phyloP scores from a whole-genome alignment of 805 yeast species.

The Yarrowia alimentaria region DNA sequence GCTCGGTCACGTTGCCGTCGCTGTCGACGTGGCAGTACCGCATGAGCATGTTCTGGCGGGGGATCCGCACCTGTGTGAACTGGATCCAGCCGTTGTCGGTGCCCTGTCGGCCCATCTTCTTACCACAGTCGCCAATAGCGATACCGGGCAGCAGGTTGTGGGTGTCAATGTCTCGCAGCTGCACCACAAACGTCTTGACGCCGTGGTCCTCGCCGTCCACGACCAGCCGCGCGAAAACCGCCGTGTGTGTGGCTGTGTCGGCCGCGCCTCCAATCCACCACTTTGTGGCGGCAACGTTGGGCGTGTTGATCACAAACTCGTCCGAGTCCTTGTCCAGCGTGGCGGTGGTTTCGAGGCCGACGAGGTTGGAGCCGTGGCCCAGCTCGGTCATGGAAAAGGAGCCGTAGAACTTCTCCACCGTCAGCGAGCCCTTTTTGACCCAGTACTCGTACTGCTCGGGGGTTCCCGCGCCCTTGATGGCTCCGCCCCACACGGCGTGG shows the following conservation, averaged over 20 bases:
- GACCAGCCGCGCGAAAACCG: conserved; percentile 76
- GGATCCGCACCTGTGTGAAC: conserved; percentile 76
- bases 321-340: conserved; percentile 65
- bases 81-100: conserved; percentile 97
- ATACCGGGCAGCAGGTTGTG: conserved; percentile 77
- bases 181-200: conserved; percentile 87
- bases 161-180: conserved; percentile 64
- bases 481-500: conserved; percentile 74
- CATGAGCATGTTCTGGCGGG: conserved; percentile 76
- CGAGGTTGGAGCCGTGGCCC: conserved; percentile 91
- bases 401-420: conserved; percentile 52
- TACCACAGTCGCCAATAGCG: conserved; percentile 85
- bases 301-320: conserved; percentile 75
- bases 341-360: conserved; percentile 89
- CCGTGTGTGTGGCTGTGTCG: conserved; percentile 82
- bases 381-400: conserved; percentile 92
- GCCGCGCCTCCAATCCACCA: conserved; percentile 99
- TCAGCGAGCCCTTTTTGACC: conserved; percentile 55
- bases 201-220: conserved; percentile 84
- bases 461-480: conserved; percentile 85
- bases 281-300: conserved; percentile 87
- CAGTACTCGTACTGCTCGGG: conserved; percentile 78
- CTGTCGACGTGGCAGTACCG: conserved; percentile 68
- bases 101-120: conserved; percentile 94
- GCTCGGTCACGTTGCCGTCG: conserved; percentile 66